Evolutionary conservation across 2,329 filamentous ascomycete species (phyloP).

Genomic region (Aspergillus sp.): DNA sequence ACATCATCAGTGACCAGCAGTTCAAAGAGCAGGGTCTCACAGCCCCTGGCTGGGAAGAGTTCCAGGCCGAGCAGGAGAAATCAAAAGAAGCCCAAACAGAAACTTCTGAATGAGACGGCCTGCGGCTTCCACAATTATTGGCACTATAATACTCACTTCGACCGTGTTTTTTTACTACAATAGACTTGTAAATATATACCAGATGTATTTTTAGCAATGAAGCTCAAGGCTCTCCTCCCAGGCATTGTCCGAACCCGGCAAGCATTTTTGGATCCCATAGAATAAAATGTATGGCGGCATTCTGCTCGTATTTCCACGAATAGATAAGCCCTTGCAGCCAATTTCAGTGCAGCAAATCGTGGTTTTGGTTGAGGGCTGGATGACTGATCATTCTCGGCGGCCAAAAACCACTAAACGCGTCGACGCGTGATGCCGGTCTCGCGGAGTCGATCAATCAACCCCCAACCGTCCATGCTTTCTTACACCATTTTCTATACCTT

Average conservation of each 20-base stretch:
- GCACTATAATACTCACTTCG: not conserved
- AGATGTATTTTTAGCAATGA: conserved; percentile 10
- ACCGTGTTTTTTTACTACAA: conserved; percentile 12
- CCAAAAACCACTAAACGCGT: conserved; percentile 39
- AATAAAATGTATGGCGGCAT: not conserved
- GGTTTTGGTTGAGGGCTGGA: not conserved
- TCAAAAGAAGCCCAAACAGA: not conserved
- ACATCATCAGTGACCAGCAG: conserved; percentile 55
- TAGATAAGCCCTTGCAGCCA: not conserved
- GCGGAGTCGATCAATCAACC: conserved; percentile 17
- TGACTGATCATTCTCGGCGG: conserved; percentile 10
- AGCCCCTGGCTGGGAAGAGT: conserved; percentile 53
- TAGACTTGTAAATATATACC: conserved; percentile 16
- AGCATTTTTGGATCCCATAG: not conserved
- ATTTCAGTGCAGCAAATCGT: not conserved
- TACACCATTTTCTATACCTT: not conserved
- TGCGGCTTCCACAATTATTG: not conserved
- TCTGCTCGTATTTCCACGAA: not conserved
- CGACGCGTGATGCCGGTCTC: conserved; percentile 32
- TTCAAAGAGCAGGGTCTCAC: conserved; percentile 48
- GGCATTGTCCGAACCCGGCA: not conserved
- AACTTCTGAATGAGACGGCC: not conserved
- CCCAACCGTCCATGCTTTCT: not conserved
- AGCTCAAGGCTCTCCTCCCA: not conserved
- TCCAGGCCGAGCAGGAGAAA: conserved; percentile 3